Percentiles rank a stretch among this genome's conserved stretches.
These are phyloP conservation scores for Pseudovirgaria hyperparasitica DNA, from an alignment of 2,329 filamentous ascomycete species.

Conservation along the genomic window DNA sequence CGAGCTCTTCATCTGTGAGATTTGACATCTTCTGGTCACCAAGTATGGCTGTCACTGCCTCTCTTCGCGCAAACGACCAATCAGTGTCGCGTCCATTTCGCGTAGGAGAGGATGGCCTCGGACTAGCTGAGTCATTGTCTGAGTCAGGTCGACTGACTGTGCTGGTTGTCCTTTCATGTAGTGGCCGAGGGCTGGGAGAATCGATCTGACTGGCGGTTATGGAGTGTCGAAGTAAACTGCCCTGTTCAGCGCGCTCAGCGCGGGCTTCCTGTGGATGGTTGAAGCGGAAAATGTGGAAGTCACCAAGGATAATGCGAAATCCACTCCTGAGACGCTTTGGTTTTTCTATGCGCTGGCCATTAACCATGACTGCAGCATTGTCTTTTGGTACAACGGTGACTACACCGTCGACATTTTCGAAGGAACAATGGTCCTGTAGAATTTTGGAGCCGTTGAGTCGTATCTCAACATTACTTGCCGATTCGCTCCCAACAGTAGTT, in stretches of 20 bases:
- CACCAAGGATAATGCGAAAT: slow-evolving; percentile 87
- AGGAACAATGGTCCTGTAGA: slow-evolving; percentile 79
- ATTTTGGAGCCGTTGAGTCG: slow-evolving; percentile 90
- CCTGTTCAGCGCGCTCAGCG: slow-evolving; percentile 75
- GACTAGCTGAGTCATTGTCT: slow-evolving; percentile 59
- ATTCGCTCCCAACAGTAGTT: slow-evolving; percentile 84
- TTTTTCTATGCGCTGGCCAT: slow-evolving; percentile 79
- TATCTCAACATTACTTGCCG: slow-evolving; percentile 96
- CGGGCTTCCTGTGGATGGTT: slow-evolving; percentile 95
- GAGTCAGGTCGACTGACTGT: slow-evolving; percentile 63
- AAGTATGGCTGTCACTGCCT: slow-evolving; percentile 83
- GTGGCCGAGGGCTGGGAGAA: slow-evolving; percentile 46
- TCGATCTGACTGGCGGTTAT: slow-evolving; percentile 51
- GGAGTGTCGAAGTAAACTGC: slow-evolving; percentile 77
- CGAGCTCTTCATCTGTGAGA: slow-evolving; percentile 86
- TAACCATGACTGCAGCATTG: slow-evolving; percentile 96
- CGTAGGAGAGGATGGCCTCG: slow-evolving; percentile 67
- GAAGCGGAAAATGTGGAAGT: slow-evolving; percentile 98
- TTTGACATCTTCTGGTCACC: slow-evolving; percentile 88
- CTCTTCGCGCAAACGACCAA: slow-evolving; percentile 85
- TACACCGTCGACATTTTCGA: slow-evolving; percentile 84
- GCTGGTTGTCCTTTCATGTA: slow-evolving; percentile 58
- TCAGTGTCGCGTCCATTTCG: slow-evolving; percentile 69
- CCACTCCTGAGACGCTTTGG: slow-evolving; percentile 79
- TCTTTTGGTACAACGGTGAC: slow-evolving; percentile 86